phyloP scores from a whole-genome alignment of 139 green algal genomes.

The Coelastrella sp. region DNA sequence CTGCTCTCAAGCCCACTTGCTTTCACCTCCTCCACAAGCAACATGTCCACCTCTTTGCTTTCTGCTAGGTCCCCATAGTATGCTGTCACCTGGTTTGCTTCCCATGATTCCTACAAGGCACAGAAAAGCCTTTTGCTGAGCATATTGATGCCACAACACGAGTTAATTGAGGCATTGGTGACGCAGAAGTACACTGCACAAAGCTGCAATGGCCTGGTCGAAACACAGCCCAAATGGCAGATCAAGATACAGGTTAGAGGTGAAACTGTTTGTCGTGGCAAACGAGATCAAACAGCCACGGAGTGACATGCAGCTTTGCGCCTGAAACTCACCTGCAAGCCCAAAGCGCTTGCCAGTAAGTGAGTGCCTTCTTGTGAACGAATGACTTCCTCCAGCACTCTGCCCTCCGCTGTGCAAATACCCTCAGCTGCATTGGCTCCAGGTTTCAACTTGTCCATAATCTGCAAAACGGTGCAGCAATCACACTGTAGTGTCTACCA shows the following conservation, averaged over 20 bases:
- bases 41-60: not conserved
- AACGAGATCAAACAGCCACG: no score
- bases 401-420: not conserved
- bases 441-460: not conserved
- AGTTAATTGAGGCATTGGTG: no score
- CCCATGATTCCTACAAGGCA: not conserved
- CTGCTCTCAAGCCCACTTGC: not conserved
- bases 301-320: no score
- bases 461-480: not conserved
- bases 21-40: not conserved
- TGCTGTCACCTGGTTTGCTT: not conserved
- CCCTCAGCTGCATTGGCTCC: not conserved
- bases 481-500: no score
- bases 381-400: not conserved
- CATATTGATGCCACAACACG: no score
- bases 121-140: no score
- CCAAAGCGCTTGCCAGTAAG: not conserved
- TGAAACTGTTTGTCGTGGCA: no score
- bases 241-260: no score
- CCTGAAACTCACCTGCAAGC: not conserved
- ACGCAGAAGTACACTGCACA: no score
- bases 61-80: not conserved
- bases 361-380: not conserved
- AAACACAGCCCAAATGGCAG: no score
- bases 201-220: no score